These are phyloP conservation scores for Sungouiozyma ichnusensis DNA, from an alignment of 805 yeast species.

Conservation along the genomic window DNA sequence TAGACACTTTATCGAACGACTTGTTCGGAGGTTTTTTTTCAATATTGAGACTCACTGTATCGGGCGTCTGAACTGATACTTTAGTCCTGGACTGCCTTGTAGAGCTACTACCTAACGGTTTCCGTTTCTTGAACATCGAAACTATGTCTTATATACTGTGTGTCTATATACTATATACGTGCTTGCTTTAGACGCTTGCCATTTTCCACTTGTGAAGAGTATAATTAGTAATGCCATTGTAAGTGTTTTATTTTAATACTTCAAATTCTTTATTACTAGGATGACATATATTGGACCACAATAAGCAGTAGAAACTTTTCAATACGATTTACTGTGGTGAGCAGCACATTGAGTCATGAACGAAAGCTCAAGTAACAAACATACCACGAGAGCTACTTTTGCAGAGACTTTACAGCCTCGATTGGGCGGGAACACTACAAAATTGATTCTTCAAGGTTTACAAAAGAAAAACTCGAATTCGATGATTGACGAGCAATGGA, in stretches of 20 bases:
- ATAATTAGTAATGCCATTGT: too few relatives aligned
- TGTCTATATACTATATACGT: too few relatives aligned
- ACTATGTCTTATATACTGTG: background rate
- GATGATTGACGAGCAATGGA: background rate
- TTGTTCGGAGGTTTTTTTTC: slow-evolving; percentile 1
- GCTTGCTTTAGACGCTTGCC: too few relatives aligned
- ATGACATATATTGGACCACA: too few relatives aligned
- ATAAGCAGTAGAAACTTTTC: too few relatives aligned
- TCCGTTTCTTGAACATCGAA: slow-evolving; percentile 22
- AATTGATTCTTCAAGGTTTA: slow-evolving; percentile 14
- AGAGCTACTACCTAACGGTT: slow-evolving; percentile 3
- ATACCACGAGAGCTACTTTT: slow-evolving; percentile 23
- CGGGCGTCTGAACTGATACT: slow-evolving; percentile 1
- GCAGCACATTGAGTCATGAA: background rate
- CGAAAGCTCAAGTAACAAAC: slow-evolving; percentile 5
- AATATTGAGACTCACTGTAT: background rate
- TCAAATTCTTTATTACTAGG: too few relatives aligned
- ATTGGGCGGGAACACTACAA: slow-evolving; percentile 23
- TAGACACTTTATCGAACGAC: background rate
- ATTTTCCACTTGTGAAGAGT: too few relatives aligned
- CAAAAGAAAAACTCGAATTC: background rate
- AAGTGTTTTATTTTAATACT: too few relatives aligned
- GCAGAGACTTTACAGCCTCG: slow-evolving; percentile 16
- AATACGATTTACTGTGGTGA: too few relatives aligned
- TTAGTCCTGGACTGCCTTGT: slow-evolving; percentile 10